These are phyloP conservation scores for Actinomucor elegans DNA, from an alignment of 371 early-diverging fungal genomes.

Conservation along the genomic window DNA sequence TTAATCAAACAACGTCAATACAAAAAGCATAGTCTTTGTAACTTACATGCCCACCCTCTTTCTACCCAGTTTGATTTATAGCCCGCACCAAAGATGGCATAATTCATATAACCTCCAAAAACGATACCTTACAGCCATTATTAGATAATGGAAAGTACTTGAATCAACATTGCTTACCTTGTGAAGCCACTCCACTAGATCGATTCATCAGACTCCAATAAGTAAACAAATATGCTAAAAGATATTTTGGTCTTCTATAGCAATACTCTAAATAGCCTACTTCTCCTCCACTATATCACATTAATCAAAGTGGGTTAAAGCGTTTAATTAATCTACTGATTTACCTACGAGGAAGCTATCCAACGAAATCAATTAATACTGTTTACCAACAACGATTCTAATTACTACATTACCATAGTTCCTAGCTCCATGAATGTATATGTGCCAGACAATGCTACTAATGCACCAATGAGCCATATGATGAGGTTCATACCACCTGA, in stretches of 20 bases:
- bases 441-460: conserved; percentile 35
- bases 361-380: too few relatives aligned
- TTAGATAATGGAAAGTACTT: too few relatives aligned
- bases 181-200: conserved; percentile 42
- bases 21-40: not conserved
- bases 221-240: conserved; percentile 39
- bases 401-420: conserved; percentile 49
- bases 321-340: not conserved
- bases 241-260: conserved; percentile 39
- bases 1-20: too few relatives aligned
- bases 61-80: conserved; percentile 34
- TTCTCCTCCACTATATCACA: conserved; percentile 48
- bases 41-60: conserved; percentile 41
- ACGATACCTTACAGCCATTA: conserved; percentile 43
- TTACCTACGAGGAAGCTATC: conserved; percentile 46
- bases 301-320: too few relatives aligned
- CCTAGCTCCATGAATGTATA: conserved; percentile 46
- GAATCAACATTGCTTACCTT: conserved; percentile 22
- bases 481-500: conserved; percentile 46
- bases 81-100: conserved; percentile 34
- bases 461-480: conserved; percentile 37
- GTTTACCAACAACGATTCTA: too few relatives aligned
- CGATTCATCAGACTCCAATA: conserved; percentile 41
- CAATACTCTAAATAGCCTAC: conserved; percentile 42
- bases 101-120: conserved; percentile 45